Base-by-base conservation (phyloP, 2,329 filamentous ascomycete species). In the Sarocladium kiliense region DNA sequence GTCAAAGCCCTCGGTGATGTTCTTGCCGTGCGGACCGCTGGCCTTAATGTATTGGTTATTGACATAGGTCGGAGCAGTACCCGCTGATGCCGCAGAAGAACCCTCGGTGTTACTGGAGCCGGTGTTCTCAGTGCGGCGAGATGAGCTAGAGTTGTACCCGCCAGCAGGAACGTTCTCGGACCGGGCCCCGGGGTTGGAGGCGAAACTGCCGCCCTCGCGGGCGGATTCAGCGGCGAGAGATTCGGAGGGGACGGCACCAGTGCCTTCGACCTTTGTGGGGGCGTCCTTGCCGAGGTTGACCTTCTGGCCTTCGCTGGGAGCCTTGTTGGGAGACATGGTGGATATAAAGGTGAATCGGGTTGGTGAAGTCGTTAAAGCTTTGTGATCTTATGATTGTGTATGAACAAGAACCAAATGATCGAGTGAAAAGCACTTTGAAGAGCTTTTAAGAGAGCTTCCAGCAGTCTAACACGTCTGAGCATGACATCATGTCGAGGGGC, bases 211-310 rank as follows among this genome's bases (percentile, higher is more conserved):
- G 56, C 78, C 78, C 21, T 74, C 61, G 47, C 76, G 72, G 57
- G 83, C 71, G 0, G 89, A 94, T 64, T 93, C 86, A 57, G 84
- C 86, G 11, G 90, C 90, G 4, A 95, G 83, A 6, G 88, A 93
- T 70, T 87, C 88, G 14, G 79, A 74, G 44, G 79, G 72, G 1
- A 93, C 78, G 25, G 76, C 63, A 54, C 90, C 90, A 4, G 86
- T 74, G 14, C 77, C 73, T 68, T 94, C 89, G 16, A 74, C 67
- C 57, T 77, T 79, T 1, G 64, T 55, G 26, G 82, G 79, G 44
- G 81, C 75, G 47, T 79, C 69, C 57, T 68, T 59, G 55, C 77
- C 74, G 44, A 70, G 69, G 18, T 70, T 71, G 58, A 81, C 79
- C 54, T 59, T 59, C n/a, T 55, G 51, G 27, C 56, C 57, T 54